phyloP scores from a whole-genome alignment of 2,329 filamentous ascomycete species.

The Daldinia sp. region DNA sequence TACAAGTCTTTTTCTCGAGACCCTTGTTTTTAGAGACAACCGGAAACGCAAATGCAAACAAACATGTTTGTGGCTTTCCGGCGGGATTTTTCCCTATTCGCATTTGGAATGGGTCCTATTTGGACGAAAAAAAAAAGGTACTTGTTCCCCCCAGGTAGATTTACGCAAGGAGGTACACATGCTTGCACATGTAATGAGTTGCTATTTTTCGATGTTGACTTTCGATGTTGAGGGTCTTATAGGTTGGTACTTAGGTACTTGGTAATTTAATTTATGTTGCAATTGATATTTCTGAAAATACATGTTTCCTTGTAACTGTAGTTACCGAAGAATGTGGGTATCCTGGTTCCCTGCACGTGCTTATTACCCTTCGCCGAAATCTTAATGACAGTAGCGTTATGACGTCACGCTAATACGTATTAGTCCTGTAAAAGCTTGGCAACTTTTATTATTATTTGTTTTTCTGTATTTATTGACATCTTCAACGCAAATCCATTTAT shows the following conservation, averaged over 20 bases:
- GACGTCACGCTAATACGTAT: slow-evolving; percentile 26
- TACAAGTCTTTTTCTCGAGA: background rate
- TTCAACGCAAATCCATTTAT: background rate
- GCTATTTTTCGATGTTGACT: too few species aligned
- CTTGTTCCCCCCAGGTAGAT: too few species aligned
- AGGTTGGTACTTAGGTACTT: background rate
- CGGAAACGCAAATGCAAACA: background rate
- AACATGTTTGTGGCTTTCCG: background rate
- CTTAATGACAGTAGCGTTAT: slow-evolving; percentile 19
- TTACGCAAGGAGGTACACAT: too few species aligned
- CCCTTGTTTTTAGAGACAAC: background rate
- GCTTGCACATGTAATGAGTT: too few species aligned
- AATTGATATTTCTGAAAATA: too few species aligned
- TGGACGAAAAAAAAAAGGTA: too few species aligned
- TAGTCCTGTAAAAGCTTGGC: slow-evolving; percentile 5
- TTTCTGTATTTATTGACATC: background rate
- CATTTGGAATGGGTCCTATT: background rate
- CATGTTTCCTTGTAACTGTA: too few species aligned
- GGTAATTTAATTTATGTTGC: too few species aligned
- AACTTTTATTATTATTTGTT: background rate
- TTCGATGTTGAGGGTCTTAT: too few species aligned
- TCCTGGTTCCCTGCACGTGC: slow-evolving; percentile 20
- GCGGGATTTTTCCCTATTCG: background rate
- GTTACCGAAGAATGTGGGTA: background rate
- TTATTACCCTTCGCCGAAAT: slow-evolving; percentile 21